phyloP scores from a whole-genome alignment of 345 rosid species.

The Carallia pectinifolia region DNA sequence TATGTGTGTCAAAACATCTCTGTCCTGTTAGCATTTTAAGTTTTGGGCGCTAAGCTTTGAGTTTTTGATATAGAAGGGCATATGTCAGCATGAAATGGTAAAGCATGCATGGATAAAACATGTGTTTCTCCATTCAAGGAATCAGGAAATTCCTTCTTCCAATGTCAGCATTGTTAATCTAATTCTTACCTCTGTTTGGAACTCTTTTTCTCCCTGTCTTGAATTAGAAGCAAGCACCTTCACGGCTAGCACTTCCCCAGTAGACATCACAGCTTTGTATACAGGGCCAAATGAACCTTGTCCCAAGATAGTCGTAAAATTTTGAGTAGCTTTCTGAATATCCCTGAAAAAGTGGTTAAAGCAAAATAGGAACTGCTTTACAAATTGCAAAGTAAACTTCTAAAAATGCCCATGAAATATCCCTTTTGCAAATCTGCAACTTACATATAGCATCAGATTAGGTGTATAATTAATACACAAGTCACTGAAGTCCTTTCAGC shows the following conservation, averaged over 20 bases:
- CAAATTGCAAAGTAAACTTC: neutral
- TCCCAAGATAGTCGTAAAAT: conserved; percentile 75
- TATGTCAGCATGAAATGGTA: neutral
- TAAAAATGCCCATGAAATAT: neutral
- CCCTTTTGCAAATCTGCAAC: no score
- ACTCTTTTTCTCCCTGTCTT: conserved; percentile 89
- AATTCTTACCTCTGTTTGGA: conserved; percentile 77
- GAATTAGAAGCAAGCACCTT: conserved; percentile 94
- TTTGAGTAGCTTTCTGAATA: conserved; percentile 87
- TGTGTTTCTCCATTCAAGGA: neutral
- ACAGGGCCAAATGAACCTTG: conserved; percentile 98
- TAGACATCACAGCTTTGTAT: conserved; percentile 69
- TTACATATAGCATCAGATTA: no score
- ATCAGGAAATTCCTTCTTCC: neutral
- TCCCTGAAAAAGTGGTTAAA: conserved; percentile 50
- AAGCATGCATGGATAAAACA: conserved; percentile 4
- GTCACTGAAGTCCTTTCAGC: no score
- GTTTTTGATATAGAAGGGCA: neutral
- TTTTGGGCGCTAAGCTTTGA: no score
- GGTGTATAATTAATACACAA: no score
- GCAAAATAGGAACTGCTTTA: neutral
- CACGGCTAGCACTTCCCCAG: conserved; percentile 68
- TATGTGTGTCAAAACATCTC: no score
- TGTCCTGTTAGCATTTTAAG: no score
- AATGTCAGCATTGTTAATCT: neutral